Evolutionary conservation across 1,139 yeast species (phyloP).

Genomic region (Taiozyma sp.): DNA sequence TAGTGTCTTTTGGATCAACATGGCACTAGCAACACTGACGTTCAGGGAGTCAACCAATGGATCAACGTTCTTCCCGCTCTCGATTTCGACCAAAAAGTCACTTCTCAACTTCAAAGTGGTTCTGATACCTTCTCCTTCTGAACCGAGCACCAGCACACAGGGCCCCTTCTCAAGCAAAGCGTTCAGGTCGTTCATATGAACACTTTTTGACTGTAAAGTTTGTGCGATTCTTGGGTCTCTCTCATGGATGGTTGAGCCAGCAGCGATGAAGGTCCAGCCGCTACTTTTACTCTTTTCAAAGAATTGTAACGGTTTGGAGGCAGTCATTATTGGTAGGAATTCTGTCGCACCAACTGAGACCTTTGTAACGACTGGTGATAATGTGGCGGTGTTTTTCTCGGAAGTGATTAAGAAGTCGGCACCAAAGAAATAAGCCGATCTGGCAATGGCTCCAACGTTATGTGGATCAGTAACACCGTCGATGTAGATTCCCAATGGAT

Average conservation of each 20-base stretch:
- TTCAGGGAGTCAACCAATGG: slow-evolving; percentile 70
- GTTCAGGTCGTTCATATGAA: slow-evolving; percentile 39
- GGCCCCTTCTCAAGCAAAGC: slow-evolving; percentile 46
- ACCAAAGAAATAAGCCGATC: slow-evolving; percentile 82
- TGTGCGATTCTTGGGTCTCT: slow-evolving; percentile 23
- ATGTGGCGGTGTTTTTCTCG: slow-evolving; percentile 62
- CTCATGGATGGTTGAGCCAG: slow-evolving; percentile 35
- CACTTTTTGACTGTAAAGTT: slow-evolving; percentile 28
- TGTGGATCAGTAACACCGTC: slow-evolving; percentile 90
- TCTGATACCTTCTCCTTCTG: slow-evolving; percentile 81
- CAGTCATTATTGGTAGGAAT: slow-evolving; percentile 53
- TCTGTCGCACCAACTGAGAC: slow-evolving; percentile 90
- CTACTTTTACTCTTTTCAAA: slow-evolving; percentile 44
- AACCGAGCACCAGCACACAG: slow-evolving; percentile 68
- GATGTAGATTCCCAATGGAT: slow-evolving; percentile 69
- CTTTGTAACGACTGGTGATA: slow-evolving; percentile 75
- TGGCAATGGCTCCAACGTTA: slow-evolving; percentile 78
- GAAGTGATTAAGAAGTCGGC: slow-evolving; percentile 77
- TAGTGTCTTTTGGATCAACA: slow-evolving; percentile 41
- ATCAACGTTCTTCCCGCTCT: slow-evolving; percentile 28
- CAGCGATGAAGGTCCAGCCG: slow-evolving; percentile 74
- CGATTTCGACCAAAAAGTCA: slow-evolving; percentile 58
- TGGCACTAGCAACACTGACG: slow-evolving; percentile 85
- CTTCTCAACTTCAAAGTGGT: slow-evolving; percentile 57
- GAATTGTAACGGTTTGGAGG: slow-evolving; percentile 54